phyloP scores from a whole-genome alignment of 148 eudicot species.

The Silene uniflora region DNA sequence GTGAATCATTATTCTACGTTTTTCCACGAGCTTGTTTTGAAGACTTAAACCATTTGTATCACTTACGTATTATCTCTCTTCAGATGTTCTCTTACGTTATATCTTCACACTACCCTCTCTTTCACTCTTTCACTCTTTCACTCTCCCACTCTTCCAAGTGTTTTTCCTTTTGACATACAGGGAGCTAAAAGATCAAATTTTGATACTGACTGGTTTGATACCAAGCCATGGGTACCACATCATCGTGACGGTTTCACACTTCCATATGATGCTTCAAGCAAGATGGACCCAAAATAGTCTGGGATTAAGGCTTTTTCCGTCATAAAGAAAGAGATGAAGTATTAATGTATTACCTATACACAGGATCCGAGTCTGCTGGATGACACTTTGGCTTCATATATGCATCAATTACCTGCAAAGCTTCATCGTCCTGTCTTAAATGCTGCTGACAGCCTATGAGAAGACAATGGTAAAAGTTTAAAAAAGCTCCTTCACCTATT shows the following conservation, averaged over 20 bases:
- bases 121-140: no score
- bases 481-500: background rate
- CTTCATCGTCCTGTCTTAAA: constrained; percentile 35
- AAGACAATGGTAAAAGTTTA: constrained; percentile 9
- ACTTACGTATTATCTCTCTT: no score
- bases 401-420: constrained; percentile 61
- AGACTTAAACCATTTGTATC: no score
- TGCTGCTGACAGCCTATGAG: constrained; percentile 33
- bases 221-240: no score
- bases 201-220: no score
- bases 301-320: background rate
- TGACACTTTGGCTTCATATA: constrained; percentile 90
- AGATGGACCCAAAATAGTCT: background rate
- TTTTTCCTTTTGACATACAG: no score
- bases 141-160: no score
- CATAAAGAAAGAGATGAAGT: background rate
- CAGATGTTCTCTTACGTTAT: no score
- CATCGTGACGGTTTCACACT: background rate
- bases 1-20: background rate
- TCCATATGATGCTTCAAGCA: background rate
- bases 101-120: no score
- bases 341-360: constrained; percentile 44
- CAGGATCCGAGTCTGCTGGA: constrained; percentile 66
- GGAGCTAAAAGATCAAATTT: no score
- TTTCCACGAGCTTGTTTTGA: background rate